phyloP scores from a whole-genome alignment of 2,329 filamentous ascomycete genomes.

The Claviceps lovelessii region DNA sequence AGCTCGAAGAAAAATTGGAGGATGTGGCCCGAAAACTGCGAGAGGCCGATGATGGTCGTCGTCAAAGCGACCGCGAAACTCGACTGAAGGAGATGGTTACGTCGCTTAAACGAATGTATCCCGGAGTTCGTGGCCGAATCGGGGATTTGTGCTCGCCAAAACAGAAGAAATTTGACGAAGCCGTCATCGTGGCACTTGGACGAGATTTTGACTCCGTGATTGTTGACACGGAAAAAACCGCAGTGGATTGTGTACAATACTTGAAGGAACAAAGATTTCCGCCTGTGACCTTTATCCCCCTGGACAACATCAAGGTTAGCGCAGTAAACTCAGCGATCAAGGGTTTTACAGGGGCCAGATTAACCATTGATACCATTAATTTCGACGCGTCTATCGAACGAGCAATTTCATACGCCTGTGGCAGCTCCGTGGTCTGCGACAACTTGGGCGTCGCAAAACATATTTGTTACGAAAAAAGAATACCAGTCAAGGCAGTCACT shows the following conservation, averaged over 20 bases:
- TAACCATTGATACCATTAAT: conserved; percentile 92
- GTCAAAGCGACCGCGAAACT: conserved; percentile 71
- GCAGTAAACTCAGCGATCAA: conserved; percentile 82
- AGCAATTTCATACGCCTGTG: conserved; percentile 88
- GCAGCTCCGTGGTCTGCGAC: conserved; percentile 89
- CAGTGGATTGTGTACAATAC: conserved; percentile 85
- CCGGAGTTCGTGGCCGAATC: conserved; percentile 79
- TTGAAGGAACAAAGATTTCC: conserved; percentile 78
- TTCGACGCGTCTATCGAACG: conserved; percentile 80
- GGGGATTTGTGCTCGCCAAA: conserved; percentile 90
- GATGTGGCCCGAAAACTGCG: conserved; percentile 67
- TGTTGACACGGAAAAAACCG: conserved; percentile 89
- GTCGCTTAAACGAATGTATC: conserved; percentile 77
- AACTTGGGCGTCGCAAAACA: conserved; percentile 73
- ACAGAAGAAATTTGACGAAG: conserved; percentile 91
- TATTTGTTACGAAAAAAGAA: conserved; percentile 69
- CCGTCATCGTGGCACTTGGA: conserved; percentile 81
- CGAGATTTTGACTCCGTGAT: conserved; percentile 89
- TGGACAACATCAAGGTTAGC: conserved; percentile 95
- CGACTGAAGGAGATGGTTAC: conserved; percentile 71
- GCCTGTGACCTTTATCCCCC: conserved; percentile 85
- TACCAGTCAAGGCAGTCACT: conserved; percentile 88
- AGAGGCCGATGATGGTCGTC: conserved; percentile 71
- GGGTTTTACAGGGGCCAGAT: conserved; percentile 68
- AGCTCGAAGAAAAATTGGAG: conserved; percentile 82